Percentiles rank a stretch among this genome's conserved stretches.
These are phyloP conservation scores for Artemisia annua DNA, from an alignment of 129 eudicot species.

Conservation along the genomic window DNA sequence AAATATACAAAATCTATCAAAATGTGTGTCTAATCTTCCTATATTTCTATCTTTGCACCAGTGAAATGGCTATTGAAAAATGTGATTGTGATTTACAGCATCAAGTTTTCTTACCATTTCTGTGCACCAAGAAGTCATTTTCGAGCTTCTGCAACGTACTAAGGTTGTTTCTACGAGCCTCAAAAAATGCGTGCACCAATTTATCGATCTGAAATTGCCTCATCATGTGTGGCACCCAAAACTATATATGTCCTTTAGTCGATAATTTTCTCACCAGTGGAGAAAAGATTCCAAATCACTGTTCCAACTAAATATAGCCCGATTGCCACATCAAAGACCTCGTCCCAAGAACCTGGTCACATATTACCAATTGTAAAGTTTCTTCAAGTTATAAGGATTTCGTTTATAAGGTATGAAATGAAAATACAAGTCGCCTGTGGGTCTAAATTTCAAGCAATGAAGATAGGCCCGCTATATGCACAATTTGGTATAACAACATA, in stretches of 20 bases:
- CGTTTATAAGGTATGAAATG: background rate
- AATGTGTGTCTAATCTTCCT: conserved; percentile 33
- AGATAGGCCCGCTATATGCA: no score
- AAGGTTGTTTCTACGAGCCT: conserved; percentile 23
- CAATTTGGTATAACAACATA: no score
- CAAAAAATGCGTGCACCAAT: conserved; percentile 20
- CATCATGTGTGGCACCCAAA: conserved; percentile 20
- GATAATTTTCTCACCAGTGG: conserved; percentile 87
- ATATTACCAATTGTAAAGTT: conserved; percentile 18
- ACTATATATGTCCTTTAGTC: conserved; percentile 32
- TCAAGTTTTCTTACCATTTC: conserved; percentile 9
- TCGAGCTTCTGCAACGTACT: conserved; percentile 12
- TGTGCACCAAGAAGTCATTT: conserved; percentile 21
- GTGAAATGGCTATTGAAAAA: conserved; percentile 23
- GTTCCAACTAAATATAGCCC: conserved; percentile 88
- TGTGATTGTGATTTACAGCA: conserved; percentile 21
- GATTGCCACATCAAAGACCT: conserved; percentile 88
- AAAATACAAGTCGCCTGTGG: background rate
- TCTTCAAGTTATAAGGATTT: background rate
- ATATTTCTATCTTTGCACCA: conserved; percentile 28
- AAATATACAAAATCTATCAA: conserved; percentile 26
- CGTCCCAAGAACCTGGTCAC: conserved; percentile 90
- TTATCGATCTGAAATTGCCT: conserved; percentile 16
- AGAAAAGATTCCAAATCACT: conserved; percentile 85
- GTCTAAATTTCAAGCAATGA: no score